Evolutionary conservation across 306 rosid genomes (phyloP).

Genomic region (Acacia confusa): DNA sequence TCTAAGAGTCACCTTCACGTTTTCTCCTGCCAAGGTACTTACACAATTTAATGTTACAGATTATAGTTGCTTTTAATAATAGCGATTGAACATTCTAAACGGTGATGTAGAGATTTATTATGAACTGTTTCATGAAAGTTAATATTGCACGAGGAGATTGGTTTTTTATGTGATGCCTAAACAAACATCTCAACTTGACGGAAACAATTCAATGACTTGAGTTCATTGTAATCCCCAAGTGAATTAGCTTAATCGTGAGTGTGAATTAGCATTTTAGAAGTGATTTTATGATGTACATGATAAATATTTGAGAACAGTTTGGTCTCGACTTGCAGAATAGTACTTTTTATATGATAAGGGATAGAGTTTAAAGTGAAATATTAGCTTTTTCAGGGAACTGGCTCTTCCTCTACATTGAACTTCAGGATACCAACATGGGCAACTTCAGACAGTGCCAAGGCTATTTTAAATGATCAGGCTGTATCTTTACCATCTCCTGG

Average conservation of each 20-base stretch:
- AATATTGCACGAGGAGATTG: neutral
- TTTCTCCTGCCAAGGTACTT: neutral
- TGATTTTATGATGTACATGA: no score
- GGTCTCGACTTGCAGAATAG: no score
- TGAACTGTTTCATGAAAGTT: conserved; percentile 4
- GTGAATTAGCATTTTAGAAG: no score
- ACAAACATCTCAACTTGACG: no score
- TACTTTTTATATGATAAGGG: neutral
- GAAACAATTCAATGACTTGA: neutral
- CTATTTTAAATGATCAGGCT: conserved; percentile 39
- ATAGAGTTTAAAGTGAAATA: neutral
- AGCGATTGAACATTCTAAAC: neutral
- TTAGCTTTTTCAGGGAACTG: conserved; percentile 35
- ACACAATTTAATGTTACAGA: neutral
- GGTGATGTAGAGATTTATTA: neutral
- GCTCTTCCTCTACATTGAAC: conserved; percentile 49
- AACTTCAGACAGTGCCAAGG: conserved; percentile 39
- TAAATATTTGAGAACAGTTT: no score
- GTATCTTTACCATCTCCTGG: conserved; percentile 53
- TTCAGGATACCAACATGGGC: conserved; percentile 75
- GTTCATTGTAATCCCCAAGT: neutral
- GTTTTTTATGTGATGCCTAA: no score
- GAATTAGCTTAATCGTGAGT: neutral
- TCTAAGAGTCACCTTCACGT: neutral
- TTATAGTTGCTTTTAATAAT: neutral